Conservation (phyloP, 345 rosid species). For the Moricandia moricandioides region DNA sequence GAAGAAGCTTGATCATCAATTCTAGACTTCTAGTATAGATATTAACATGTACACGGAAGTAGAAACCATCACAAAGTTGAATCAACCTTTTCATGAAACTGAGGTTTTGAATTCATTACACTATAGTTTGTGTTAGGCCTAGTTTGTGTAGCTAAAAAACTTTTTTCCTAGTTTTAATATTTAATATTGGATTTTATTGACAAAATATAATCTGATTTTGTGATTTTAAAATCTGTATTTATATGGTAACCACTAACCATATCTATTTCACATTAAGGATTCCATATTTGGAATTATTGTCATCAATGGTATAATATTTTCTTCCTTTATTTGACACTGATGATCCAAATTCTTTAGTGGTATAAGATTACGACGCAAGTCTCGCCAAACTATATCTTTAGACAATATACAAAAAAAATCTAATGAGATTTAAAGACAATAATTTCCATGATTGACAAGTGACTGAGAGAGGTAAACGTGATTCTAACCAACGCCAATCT, state of each 20-base stretch:
- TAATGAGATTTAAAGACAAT: neutral
- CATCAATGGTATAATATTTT: constrained; percentile 1
- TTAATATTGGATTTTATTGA: too few relatives aligned
- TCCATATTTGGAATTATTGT: neutral
- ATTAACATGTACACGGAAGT: too few relatives aligned
- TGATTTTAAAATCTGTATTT: neutral
- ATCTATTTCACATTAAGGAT: neutral
- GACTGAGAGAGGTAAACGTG: neutral
- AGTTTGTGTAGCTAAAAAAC: too few relatives aligned
- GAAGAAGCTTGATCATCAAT: too few relatives aligned
- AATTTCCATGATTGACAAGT: neutral
- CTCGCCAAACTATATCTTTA: neutral
- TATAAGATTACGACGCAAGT: constrained; percentile 16
- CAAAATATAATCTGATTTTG: too few relatives aligned
- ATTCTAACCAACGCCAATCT: too few relatives aligned
- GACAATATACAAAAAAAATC: neutral
- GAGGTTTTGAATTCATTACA: too few relatives aligned
- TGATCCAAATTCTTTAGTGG: constrained; percentile 1
- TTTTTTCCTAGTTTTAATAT: too few relatives aligned
- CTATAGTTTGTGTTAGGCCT: too few relatives aligned
- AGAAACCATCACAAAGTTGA: too few relatives aligned
- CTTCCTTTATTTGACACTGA: neutral
- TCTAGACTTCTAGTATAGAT: too few relatives aligned
- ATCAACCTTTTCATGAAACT: too few relatives aligned
- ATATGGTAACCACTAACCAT: constrained; percentile 3